Conservation (phyloP, 2,329 filamentous ascomycete genomes). For the Mariannaea elegans region DNA sequence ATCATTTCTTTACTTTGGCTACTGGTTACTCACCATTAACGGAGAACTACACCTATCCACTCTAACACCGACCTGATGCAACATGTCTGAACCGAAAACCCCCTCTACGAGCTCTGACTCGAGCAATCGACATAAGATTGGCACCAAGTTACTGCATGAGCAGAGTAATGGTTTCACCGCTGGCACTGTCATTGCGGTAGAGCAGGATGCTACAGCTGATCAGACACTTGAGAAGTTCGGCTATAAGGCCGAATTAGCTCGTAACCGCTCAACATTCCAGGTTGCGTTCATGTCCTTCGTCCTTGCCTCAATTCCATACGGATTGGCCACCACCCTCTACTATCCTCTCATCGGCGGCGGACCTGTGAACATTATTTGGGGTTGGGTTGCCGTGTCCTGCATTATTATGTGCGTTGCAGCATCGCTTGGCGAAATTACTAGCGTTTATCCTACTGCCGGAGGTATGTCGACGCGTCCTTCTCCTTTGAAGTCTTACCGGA, state of each 20-base stretch:
- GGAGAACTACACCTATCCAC: too few relatives aligned
- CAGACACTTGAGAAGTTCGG: not conserved
- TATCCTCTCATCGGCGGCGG: not conserved
- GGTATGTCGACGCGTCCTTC: not conserved
- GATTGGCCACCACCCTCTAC: constrained; percentile 1
- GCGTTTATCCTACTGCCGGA: constrained; percentile 10
- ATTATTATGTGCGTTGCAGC: constrained; percentile 3
- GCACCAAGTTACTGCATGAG: too few relatives aligned
- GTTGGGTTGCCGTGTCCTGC: not conserved
- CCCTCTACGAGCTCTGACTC: too few relatives aligned
- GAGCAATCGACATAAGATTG: too few relatives aligned
- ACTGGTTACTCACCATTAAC: too few relatives aligned
- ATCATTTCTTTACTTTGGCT: too few relatives aligned
- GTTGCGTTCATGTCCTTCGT: constrained; percentile 5
- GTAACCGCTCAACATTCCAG: constrained; percentile 6
- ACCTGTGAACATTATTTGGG: constrained; percentile 5
- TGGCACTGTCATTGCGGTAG: too few relatives aligned
- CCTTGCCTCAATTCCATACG: constrained; percentile 4
- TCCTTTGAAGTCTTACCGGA: not conserved
- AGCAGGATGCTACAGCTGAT: not conserved
- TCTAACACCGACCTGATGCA: too few relatives aligned
- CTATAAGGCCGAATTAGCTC: constrained; percentile 1
- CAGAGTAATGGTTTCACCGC: too few relatives aligned
- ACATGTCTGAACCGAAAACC: too few relatives aligned
- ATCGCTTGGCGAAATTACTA: constrained; percentile 3